Evolutionary conservation across 2,329 filamentous ascomycete genomes (phyloP).

Genomic region (Ceratocystis eucalypticola): DNA sequence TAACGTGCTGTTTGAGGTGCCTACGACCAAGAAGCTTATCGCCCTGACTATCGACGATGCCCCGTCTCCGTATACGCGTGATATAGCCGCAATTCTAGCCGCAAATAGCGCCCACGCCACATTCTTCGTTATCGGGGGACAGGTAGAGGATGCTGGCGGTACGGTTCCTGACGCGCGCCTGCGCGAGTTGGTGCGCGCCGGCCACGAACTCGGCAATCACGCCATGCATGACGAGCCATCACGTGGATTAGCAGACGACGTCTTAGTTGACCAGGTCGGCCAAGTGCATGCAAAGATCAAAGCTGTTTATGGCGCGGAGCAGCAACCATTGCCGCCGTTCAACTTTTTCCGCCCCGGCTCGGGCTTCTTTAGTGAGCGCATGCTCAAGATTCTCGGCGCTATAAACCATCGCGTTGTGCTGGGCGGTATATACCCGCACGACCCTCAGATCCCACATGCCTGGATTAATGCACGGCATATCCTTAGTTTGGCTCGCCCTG

Average conservation of each 20-base stretch:
- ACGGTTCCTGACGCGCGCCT: conserved; percentile 35
- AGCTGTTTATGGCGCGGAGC: conserved; percentile 39
- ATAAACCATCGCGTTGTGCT: conserved; percentile 63
- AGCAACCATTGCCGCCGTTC: conserved; percentile 33
- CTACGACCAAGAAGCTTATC: conserved; percentile 47
- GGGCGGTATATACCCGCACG: conserved; percentile 78
- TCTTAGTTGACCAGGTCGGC: conserved; percentile 49
- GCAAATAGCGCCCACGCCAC: conserved; percentile 59
- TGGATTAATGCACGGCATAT: conserved; percentile 64
- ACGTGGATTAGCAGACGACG: conserved; percentile 42
- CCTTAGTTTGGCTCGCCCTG: conserved; percentile 62
- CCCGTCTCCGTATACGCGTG: conserved; percentile 56
- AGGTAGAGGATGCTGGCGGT: conserved; percentile 42
- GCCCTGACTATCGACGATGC: conserved; percentile 82
- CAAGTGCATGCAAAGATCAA: conserved; percentile 49
- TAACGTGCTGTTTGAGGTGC: conserved; percentile 63
- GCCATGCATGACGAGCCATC: conserved; percentile 79
- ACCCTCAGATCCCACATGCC: conserved; percentile 65
- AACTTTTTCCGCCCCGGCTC: conserved; percentile 74
- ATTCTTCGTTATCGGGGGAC: conserved; percentile 77
- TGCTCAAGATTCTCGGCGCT: conserved; percentile 46
- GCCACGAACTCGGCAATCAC: conserved; percentile 72
- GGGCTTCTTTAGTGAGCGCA: conserved; percentile 63
- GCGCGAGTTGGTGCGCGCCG: conserved; percentile 42
- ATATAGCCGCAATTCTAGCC: conserved; percentile 56